Percentiles rank a stretch among this genome's conserved stretches.
Conservation (phyloP, 1,284 basidiomycete species). For the Golubevia sp. region DNA sequence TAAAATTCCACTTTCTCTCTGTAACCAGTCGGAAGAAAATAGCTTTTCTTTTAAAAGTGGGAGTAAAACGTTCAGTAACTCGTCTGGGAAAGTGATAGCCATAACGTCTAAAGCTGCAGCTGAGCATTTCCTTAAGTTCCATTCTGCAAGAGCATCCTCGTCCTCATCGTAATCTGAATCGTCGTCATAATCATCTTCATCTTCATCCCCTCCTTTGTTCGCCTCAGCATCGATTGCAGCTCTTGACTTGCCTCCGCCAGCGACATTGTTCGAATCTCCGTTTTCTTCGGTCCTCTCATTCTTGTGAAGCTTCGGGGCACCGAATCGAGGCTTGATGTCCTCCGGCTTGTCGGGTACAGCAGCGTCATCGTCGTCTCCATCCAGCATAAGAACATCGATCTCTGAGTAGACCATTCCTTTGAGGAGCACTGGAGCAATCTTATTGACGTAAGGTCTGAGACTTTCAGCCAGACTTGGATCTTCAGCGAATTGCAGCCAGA, state of each 20-base stretch:
- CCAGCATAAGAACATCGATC: slow-evolving; percentile 91
- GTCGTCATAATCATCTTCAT: slow-evolving; percentile 79
- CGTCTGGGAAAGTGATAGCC: slow-evolving; percentile 85
- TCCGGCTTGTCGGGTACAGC: slow-evolving; percentile 75
- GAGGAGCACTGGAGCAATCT: slow-evolving; percentile 88
- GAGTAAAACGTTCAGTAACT: slow-evolving; percentile 84
- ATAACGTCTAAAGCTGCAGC: slow-evolving; percentile 97
- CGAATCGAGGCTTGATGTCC: slow-evolving; percentile 92
- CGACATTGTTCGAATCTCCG: no score
- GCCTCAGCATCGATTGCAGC: slow-evolving; percentile 64
- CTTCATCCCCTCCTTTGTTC: slow-evolving; percentile 70
- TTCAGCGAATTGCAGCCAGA: slow-evolving; percentile 99
- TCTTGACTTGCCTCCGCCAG: slow-evolving; percentile 35
- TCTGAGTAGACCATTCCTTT: slow-evolving; percentile 98
- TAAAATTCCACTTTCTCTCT: slow-evolving; percentile 92
- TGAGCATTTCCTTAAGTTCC: slow-evolving; percentile 98
- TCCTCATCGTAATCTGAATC: slow-evolving; percentile 87
- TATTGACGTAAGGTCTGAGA: slow-evolving; percentile 80
- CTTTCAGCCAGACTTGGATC: slow-evolving; percentile 82
- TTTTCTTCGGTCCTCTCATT: background rate
- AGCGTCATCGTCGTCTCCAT: slow-evolving; percentile 82
- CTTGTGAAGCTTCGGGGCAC: background rate
- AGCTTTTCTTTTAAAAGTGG: slow-evolving; percentile 90
- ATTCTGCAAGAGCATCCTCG: slow-evolving; percentile 96
- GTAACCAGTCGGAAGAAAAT: slow-evolving; percentile 90